Evolutionary conservation across 371 early-diverging fungal species (phyloP).

Genomic region (Syncephalastrum contaminatum): DNA sequence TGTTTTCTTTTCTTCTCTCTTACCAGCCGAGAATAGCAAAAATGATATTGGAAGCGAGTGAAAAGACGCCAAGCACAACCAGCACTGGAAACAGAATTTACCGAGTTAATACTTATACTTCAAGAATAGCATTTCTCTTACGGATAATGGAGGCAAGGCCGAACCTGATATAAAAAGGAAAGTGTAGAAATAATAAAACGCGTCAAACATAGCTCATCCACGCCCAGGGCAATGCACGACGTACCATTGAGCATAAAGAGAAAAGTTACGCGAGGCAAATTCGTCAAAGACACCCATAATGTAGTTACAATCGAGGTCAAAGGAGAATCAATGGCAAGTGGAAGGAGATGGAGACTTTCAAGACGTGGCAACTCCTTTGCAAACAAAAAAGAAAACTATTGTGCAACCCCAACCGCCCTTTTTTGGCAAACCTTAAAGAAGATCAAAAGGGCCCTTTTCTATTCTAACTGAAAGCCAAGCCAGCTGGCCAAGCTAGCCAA

Average conservation of each 20-base stretch:
- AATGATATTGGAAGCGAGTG: conserved; percentile 25
- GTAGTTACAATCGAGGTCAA: too few relatives aligned
- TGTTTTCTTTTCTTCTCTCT: background rate
- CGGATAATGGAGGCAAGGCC: conserved; percentile 42
- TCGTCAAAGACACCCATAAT: conserved; percentile 47
- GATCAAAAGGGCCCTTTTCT: too few relatives aligned
- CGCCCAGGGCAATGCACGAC: too few relatives aligned
- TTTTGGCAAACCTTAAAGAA: too few relatives aligned
- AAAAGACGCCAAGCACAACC: conserved; percentile 34
- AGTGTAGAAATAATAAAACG: background rate
- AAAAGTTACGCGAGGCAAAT: conserved; percentile 46
- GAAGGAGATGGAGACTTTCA: too few relatives aligned
- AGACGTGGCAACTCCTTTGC: too few relatives aligned
- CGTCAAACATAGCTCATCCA: background rate
- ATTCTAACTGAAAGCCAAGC: too few relatives aligned
- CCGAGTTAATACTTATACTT: background rate
- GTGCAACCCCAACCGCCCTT: too few relatives aligned
- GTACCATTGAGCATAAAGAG: conserved; percentile 53
- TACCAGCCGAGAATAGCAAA: conserved; percentile 51
- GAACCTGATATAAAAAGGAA: conserved; percentile 19
- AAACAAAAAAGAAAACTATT: too few relatives aligned
- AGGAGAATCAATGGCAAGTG: too few relatives aligned
- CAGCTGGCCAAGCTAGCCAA: too few relatives aligned
- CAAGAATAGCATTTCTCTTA: conserved; percentile 13
- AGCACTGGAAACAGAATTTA: conserved; percentile 24